These are phyloP conservation scores for Punica granatum DNA, from an alignment of 345 rosid species.

Conservation along the genomic window DNA sequence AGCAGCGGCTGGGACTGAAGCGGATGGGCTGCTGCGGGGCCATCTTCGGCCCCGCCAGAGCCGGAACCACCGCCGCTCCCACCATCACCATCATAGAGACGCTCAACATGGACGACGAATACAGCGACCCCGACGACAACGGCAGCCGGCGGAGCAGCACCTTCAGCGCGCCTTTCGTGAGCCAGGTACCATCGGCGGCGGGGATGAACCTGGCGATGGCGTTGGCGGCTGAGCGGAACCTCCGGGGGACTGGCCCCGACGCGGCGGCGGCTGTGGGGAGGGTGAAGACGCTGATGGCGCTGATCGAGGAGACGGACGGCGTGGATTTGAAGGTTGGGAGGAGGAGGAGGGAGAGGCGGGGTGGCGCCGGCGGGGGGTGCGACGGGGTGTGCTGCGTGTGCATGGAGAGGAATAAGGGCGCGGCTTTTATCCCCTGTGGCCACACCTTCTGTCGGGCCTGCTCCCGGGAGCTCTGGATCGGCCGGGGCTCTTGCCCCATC, in stretches of 20 bases:
- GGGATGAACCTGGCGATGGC: conserved; percentile 76
- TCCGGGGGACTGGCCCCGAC: conserved; percentile 14
- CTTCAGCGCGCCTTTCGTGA: neutral
- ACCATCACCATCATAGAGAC: conserved; percentile 19
- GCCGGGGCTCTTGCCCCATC: conserved; percentile 62
- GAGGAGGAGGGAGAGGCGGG: conserved; percentile 19
- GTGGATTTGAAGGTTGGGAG: conserved; percentile 29
- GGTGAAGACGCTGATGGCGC: conserved; percentile 59
- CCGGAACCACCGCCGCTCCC: conserved; percentile 14
- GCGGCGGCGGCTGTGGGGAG: conserved; percentile 19
- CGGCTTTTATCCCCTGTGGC: conserved; percentile 94
- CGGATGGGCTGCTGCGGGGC: conserved; percentile 60
- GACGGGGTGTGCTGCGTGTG: conserved; percentile 85
- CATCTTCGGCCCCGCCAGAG: conserved; percentile 22
- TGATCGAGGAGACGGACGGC: conserved; percentile 73
- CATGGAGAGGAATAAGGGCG: conserved; percentile 86
- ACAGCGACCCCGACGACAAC: neutral
- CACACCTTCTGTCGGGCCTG: conserved; percentile 77
- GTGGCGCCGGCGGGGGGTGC: conserved; percentile 17
- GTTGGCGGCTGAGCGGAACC: conserved; percentile 67
- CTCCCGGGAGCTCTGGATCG: conserved; percentile 57
- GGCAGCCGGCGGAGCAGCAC: neutral
- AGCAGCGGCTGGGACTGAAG: conserved; percentile 58
- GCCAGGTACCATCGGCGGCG: neutral
- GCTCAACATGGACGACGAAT: neutral